Base-by-base conservation (phyloP, 768 basidiomycete genomes). In the Russula sp. region DNA sequence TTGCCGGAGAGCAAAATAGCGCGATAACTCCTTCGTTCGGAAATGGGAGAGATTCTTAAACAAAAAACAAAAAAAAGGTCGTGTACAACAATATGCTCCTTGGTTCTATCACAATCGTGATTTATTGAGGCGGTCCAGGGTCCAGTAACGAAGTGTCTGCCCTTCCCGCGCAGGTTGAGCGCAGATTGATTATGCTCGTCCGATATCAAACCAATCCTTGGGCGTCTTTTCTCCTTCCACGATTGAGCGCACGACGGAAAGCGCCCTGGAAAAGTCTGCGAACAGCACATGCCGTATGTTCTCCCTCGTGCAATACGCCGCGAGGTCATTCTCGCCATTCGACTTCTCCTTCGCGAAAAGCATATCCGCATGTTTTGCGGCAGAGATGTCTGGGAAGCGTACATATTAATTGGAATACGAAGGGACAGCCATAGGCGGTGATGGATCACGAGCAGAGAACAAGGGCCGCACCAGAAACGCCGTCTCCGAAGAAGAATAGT, bases 401-500 rank as follows among this genome's bases (percentile, higher is more conserved):
- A 22, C 27, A 34, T 16, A 35, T 48, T 35, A 53, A 59, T 54
- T 7, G 37, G 54, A 40, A 37, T 22, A 32, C 20, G 56, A 57
- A 7, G 45, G 27, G 61, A 42, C 20, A 32, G 55, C 40, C 6
- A 35, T 35, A 50, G 37, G 6, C n/a, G 42, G 31, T 8, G 34
- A 42, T 32, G 52, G 16, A 47, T 20, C 27, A 37, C 35, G 35
- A 6, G 37, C 14, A 13, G 50, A n/a, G 37, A 51, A 40, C 42
- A 18, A 50, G n/a, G 16, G 37, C 76, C 82, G 47, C 62, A 91
- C 93, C 94, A 60, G 92, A 94, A 55, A 97, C 97, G 35, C 97
- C 97, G 72, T 99, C 97, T 0, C 97, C 97, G 66, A 97, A 95
- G 83, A 97, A 99, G 76, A 99, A 96, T 10, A 96, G 78, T 2